Percentiles rank a stretch among this genome's conserved stretches.
phyloP scores from a whole-genome alignment of 2,329 filamentous ascomycete genomes.

The Penicillium aurantiogriseum region DNA sequence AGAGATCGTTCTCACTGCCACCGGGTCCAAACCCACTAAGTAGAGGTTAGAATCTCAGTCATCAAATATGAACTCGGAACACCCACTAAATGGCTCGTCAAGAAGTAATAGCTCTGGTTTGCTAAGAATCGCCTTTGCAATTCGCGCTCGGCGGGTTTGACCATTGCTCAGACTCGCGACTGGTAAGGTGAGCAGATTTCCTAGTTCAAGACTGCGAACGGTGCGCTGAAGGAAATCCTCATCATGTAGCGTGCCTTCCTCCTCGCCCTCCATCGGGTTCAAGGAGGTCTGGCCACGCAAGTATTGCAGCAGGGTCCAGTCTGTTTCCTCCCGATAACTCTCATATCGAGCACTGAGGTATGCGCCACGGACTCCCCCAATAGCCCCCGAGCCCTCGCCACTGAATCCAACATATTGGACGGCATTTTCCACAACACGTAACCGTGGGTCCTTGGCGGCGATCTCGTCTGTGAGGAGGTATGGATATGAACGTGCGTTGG shows the following conservation, averaged over 20 bases:
- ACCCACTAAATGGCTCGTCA: slow-evolving; percentile 82
- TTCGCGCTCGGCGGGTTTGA: slow-evolving; percentile 80
- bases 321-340: slow-evolving; percentile 77
- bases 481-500: slow-evolving; percentile 73
- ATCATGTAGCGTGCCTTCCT: slow-evolving; percentile 52
- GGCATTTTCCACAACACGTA: slow-evolving; percentile 63
- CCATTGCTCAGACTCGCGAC: slow-evolving; percentile 92
- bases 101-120: slow-evolving; percentile 78
- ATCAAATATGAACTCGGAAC: background rate
- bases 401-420: slow-evolving; percentile 92
- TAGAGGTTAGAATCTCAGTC: slow-evolving; percentile 15
- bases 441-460: slow-evolving; percentile 46
- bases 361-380: slow-evolving; percentile 58
- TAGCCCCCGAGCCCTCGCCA: slow-evolving; percentile 60
- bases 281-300: slow-evolving; percentile 78
- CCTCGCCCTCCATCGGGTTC: slow-evolving; percentile 64
- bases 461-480: slow-evolving; percentile 67
- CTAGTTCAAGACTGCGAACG: slow-evolving; percentile 67
- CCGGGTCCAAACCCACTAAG: slow-evolving; percentile 81
- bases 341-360: slow-evolving; percentile 92
- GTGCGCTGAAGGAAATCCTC: slow-evolving; percentile 59
- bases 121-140: slow-evolving; percentile 78
- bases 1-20: slow-evolving; percentile 70
- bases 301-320: slow-evolving; percentile 81
- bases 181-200: slow-evolving; percentile 70